Evolutionary conservation across 352 stramenopile species (phyloP).

Genomic region (Peronospora destructor): DNA sequence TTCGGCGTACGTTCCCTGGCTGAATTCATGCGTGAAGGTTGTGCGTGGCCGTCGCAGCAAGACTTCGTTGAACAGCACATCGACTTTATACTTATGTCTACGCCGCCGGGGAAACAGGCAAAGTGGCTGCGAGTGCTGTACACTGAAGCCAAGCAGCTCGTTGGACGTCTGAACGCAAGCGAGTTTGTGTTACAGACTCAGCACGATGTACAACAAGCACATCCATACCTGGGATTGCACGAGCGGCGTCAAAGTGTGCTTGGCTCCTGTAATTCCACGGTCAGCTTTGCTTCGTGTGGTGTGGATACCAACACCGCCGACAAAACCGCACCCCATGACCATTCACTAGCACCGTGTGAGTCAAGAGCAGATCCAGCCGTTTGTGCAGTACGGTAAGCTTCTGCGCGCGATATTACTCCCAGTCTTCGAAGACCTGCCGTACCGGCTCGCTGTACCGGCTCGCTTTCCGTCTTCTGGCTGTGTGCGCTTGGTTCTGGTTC

Average conservation of each 20-base stretch:
- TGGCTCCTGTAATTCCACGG: background rate
- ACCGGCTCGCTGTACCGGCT: background rate
- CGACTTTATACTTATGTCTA: background rate
- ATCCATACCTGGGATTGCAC: background rate
- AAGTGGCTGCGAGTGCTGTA: background rate
- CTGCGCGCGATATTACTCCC: slow-evolving; percentile 3
- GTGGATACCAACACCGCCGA: too few relatives aligned
- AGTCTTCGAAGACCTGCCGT: background rate
- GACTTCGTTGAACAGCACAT: too few relatives aligned
- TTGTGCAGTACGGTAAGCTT: slow-evolving; percentile 1
- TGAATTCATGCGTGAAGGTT: too few relatives aligned
- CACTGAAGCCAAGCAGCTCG: background rate
- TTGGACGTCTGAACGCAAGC: background rate
- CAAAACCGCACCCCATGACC: too few relatives aligned
- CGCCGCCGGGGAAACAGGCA: background rate
- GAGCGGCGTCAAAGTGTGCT: background rate
- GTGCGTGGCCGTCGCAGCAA: too few relatives aligned
- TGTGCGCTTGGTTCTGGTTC: background rate
- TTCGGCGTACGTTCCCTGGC: too few relatives aligned
- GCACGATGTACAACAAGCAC: too few relatives aligned
- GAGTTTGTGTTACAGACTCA: background rate
- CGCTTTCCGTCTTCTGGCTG: background rate
- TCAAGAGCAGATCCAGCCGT: too few relatives aligned
- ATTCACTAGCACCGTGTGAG: too few relatives aligned
- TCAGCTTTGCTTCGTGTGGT: background rate